phyloP scores from a whole-genome alignment of 306 rosid genomes.

The Cyamopsis tetragonoloba region DNA sequence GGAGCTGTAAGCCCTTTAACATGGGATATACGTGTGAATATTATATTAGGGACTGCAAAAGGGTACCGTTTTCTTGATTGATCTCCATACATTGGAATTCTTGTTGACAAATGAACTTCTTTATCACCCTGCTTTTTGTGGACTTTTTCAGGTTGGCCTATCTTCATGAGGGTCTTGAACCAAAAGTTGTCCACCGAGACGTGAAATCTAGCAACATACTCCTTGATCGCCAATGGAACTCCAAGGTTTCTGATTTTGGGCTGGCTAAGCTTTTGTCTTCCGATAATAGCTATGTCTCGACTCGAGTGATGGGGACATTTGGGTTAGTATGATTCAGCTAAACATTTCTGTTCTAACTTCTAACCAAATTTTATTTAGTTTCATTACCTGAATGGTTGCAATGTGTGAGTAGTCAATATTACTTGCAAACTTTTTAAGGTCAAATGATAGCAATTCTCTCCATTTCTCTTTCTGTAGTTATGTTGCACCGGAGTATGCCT shows the following conservation, averaged over 20 bases:
- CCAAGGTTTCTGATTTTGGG: slow-evolving; percentile 96
- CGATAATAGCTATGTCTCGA: slow-evolving; percentile 85
- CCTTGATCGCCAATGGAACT: slow-evolving; percentile 84
- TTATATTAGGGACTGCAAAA: slow-evolving; percentile 85
- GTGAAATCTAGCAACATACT: slow-evolving; percentile 94
- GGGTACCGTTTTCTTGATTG: slow-evolving; percentile 49
- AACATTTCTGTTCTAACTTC: not conserved
- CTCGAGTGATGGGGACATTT: slow-evolving; percentile 98
- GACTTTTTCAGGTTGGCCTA: slow-evolving; percentile 72
- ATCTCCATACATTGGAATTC: slow-evolving; percentile 6
- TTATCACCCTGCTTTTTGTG: slow-evolving; percentile 9
- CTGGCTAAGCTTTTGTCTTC: slow-evolving; percentile 90
- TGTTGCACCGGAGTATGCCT: slow-evolving; percentile 98
- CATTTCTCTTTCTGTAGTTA: slow-evolving; percentile 49
- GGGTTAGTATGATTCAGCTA: slow-evolving; percentile 65
- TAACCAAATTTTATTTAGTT: not conserved
- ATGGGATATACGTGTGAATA: slow-evolving; percentile 80
- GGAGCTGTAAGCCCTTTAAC: slow-evolving; percentile 89
- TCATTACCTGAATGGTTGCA: not conserved
- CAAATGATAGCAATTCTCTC: slow-evolving; percentile 25
- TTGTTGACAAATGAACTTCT: slow-evolving; percentile 14
- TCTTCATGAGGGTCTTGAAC: slow-evolving; percentile 98
- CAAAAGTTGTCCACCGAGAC: slow-evolving; percentile 93
- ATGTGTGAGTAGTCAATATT: not conserved
- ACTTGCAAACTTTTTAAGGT: not conserved